These are phyloP conservation scores for Scopulariopsis brevicaulis DNA, from an alignment of 2,329 filamentous ascomycete genomes.

Conservation along the genomic window DNA sequence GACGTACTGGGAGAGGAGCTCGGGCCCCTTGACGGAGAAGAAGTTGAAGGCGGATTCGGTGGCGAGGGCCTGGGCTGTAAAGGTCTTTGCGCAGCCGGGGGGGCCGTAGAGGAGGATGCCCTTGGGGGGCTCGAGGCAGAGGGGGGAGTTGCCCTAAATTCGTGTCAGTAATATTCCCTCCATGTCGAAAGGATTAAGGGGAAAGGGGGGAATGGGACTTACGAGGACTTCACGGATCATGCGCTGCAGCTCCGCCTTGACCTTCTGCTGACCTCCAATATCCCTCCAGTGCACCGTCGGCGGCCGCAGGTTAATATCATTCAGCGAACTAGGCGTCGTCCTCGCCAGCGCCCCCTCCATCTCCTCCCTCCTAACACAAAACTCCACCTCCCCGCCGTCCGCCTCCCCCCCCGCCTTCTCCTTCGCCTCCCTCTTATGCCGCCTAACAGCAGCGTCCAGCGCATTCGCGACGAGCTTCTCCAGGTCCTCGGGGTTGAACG, in stretches of 20 bases:
- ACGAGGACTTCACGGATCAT: slow-evolving; percentile 33
- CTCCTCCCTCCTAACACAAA: slow-evolving; percentile 24
- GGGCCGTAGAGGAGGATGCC: slow-evolving; percentile 85
- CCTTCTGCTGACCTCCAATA: slow-evolving; percentile 71
- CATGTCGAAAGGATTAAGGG: neutral
- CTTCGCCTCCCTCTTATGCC: slow-evolving; percentile 7
- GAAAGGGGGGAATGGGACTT: slow-evolving; percentile 4
- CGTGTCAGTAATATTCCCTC: neutral
- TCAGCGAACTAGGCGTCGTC: slow-evolving; percentile 76
- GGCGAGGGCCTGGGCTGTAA: slow-evolving; percentile 82
- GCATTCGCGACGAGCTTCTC: slow-evolving; percentile 41
- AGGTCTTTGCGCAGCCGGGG: slow-evolving; percentile 88
- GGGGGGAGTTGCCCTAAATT: slow-evolving; percentile 18
- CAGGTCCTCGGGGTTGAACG: slow-evolving; percentile 74
- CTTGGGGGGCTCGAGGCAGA: slow-evolving; percentile 52
- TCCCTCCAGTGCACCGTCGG: slow-evolving; percentile 79
- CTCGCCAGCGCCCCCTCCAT: slow-evolving; percentile 54
- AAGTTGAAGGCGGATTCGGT: slow-evolving; percentile 90
- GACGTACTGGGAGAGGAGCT: slow-evolving; percentile 93
- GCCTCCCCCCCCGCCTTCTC: neutral
- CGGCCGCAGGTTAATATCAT: slow-evolving; percentile 79
- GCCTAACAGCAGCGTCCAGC: slow-evolving; percentile 17
- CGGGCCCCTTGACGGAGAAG: slow-evolving; percentile 85
- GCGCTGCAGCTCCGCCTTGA: slow-evolving; percentile 51
- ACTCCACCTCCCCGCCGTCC: slow-evolving; percentile 12